These are phyloP conservation scores for Neopestalotiopsis sp. DNA, from an alignment of 2,329 filamentous ascomycete species.

Conservation along the genomic window DNA sequence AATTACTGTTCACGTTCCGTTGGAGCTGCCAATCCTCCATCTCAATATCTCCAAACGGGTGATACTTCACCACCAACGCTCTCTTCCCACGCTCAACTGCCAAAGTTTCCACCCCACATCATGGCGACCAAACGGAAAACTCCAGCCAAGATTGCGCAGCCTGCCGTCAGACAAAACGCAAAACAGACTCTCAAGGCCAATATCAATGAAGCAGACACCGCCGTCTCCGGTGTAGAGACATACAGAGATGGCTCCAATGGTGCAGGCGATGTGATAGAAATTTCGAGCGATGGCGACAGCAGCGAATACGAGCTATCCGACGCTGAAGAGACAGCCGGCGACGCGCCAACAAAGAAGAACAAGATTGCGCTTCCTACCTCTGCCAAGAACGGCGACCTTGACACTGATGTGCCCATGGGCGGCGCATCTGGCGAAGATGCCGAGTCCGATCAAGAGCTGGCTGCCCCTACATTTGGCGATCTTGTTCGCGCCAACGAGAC, in stretches of 20 bases:
- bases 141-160: slow-evolving; percentile 61
- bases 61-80: not conserved
- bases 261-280: slow-evolving; percentile 55
- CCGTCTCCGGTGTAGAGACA: slow-evolving; percentile 53
- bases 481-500: slow-evolving; percentile 75
- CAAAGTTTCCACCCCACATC: slow-evolving; percentile 21
- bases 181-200: slow-evolving; percentile 54
- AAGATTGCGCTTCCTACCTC: slow-evolving; percentile 27
- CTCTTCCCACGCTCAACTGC: not conserved
- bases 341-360: slow-evolving; percentile 19
- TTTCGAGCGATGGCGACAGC: slow-evolving; percentile 61
- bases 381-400: slow-evolving; percentile 33
- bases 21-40: not conserved
- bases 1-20: not conserved
- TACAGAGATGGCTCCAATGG: slow-evolving; percentile 40
- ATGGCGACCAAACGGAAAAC: slow-evolving; percentile 70
- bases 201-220: slow-evolving; percentile 64
- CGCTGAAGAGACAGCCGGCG: slow-evolving; percentile 37
- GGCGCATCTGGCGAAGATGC: slow-evolving; percentile 35
- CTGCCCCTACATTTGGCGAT: slow-evolving; percentile 82
- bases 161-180: slow-evolving; percentile 58
- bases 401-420: slow-evolving; percentile 36
- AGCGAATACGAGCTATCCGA: slow-evolving; percentile 53
- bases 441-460: slow-evolving; percentile 53
- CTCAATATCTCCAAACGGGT: not conserved